phyloP scores from a whole-genome alignment of 257 asterid species.

The Ophiorrhiza pumila region DNA sequence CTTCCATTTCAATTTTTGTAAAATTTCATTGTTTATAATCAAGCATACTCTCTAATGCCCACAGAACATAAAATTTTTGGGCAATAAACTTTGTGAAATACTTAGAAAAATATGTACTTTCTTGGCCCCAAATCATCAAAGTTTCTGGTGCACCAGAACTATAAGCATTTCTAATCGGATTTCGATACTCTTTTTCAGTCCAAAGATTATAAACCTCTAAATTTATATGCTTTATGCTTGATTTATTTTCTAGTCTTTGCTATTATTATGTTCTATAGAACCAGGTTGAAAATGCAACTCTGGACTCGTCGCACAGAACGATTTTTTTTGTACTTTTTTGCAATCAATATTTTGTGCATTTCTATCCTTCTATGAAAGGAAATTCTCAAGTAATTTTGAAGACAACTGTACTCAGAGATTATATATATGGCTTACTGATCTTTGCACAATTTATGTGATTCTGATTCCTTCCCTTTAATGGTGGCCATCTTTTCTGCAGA shows the following conservation, averaged over 20 bases:
- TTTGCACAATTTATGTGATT: not conserved
- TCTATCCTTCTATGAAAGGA: not conserved
- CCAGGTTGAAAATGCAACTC: not conserved
- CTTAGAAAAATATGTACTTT: no score
- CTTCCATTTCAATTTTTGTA: slow-evolving; percentile 6
- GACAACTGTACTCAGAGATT: not conserved
- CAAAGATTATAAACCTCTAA: not conserved
- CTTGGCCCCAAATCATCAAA: not conserved
- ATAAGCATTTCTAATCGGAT: not conserved
- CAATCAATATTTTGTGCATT: slow-evolving; percentile 1
- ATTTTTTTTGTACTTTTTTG: not conserved
- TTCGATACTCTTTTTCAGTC: not conserved
- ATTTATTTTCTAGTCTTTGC: not conserved
- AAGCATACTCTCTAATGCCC: not conserved
- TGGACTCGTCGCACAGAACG: not conserved
- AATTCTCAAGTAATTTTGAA: not conserved
- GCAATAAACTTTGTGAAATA: not conserved
- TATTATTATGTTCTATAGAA: not conserved
- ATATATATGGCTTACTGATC: not conserved
- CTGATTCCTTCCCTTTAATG: not conserved
- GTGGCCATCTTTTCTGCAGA: slow-evolving; percentile 37
- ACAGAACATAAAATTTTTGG: not conserved
- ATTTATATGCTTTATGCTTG: not conserved
- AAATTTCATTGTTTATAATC: not conserved
- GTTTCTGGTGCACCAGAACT: not conserved